Conservation (phyloP, 306 rosid genomes). For the Casuarina glauca region DNA sequence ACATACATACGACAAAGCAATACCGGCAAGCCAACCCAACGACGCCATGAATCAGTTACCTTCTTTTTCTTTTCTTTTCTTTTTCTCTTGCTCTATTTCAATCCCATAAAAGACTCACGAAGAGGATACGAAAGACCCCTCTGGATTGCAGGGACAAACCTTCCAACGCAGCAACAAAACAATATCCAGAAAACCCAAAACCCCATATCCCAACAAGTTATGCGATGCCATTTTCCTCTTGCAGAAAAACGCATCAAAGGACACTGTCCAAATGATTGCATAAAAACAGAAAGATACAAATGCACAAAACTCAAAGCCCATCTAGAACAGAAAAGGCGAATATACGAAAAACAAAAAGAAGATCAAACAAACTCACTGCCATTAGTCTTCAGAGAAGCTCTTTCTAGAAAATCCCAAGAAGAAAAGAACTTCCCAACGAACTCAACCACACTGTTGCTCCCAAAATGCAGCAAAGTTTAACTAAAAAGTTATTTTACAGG, state of each 20-base stretch:
- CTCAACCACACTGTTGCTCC: neutral
- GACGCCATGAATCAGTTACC: neutral
- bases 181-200: too few species aligned
- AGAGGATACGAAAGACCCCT: neutral
- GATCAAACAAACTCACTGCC: slow-evolving; percentile 27
- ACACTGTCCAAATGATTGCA: neutral
- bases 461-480: neutral
- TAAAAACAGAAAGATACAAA: neutral
- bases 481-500: neutral
- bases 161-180: neutral
- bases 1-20: too few species aligned
- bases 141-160: neutral
- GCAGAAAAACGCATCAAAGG: neutral
- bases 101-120: neutral
- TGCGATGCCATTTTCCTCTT: neutral
- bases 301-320: neutral
- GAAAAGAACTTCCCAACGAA: slow-evolving; percentile 7
- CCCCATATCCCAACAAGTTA: too few species aligned
- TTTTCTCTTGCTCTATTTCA: neutral
- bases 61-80: neutral
- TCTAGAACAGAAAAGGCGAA: neutral
- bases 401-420: neutral
- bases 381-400: slow-evolving; percentile 11
- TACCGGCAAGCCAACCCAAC: too few species aligned
- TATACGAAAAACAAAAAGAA: neutral